Evolutionary conservation across 1,139 yeast genomes (phyloP).

Genomic region (Wickerhamiella pararugosa): DNA sequence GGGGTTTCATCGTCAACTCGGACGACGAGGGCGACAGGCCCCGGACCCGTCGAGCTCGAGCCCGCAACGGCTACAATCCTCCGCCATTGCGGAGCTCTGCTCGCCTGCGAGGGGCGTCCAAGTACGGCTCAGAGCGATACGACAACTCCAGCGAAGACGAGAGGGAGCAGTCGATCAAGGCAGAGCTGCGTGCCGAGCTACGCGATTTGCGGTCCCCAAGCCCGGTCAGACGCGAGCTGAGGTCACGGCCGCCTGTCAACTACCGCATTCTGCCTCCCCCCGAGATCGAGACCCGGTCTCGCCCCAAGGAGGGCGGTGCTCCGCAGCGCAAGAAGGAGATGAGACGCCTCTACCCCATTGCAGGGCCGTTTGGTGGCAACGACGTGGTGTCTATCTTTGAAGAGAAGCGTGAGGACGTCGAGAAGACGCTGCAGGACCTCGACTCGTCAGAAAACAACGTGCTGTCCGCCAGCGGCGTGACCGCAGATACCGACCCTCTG

Average conservation of each 20-base stretch:
- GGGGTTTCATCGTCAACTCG: conserved; percentile 25
- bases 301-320: background rate
- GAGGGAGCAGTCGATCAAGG: conserved; percentile 14
- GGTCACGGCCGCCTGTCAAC: conserved; percentile 16
- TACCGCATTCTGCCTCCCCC: conserved; percentile 18
- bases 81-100: conserved; percentile 3
- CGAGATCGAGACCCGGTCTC: conserved; percentile 9
- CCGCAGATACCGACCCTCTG: conserved; percentile 89
- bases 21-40: conserved; percentile 21
- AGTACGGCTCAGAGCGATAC: conserved; percentile 32
- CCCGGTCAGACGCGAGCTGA: conserved; percentile 35
- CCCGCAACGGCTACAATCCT: conserved; percentile 9
- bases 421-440: conserved; percentile 18
- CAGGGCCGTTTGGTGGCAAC: conserved; percentile 96
- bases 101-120: conserved; percentile 34
- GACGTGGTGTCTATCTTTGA: conserved; percentile 37
- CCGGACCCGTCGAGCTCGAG: conserved; percentile 11
- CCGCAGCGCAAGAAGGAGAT: background rate
- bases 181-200: conserved; percentile 36
- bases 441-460: conserved; percentile 20
- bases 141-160: conserved; percentile 23
- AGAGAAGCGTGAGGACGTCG: conserved; percentile 11
- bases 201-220: conserved; percentile 33
- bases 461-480: conserved; percentile 30
- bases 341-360: conserved; percentile 69